phyloP scores from a whole-genome alignment of 192 early-diverging fungal genomes.

The Podila epigama region DNA sequence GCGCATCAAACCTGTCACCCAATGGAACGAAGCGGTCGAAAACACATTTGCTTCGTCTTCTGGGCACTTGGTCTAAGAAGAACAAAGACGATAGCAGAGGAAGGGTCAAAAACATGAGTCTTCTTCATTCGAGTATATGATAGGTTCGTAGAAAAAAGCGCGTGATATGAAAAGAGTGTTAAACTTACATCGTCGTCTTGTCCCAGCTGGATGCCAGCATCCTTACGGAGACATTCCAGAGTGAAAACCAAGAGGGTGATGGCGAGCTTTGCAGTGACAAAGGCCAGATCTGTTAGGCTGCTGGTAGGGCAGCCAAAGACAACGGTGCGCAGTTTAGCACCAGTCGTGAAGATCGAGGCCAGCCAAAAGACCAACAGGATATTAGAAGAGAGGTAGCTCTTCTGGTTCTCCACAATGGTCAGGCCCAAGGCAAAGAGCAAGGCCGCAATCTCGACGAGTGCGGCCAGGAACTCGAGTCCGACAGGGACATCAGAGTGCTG shows the following conservation, averaged over 20 bases:
- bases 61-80: constrained; percentile 59
- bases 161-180: neutral
- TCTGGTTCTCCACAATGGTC: constrained; percentile 57
- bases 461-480: constrained; percentile 18
- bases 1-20: constrained; percentile 90
- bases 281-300: constrained; percentile 32
- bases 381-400: constrained; percentile 51
- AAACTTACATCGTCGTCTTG: constrained; percentile 31
- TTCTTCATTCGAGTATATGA: neutral
- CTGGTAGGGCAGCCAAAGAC: constrained; percentile 40
- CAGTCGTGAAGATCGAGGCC: constrained; percentile 12
- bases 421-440: constrained; percentile 47
- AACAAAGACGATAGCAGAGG: neutral
- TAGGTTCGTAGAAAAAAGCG: neutral
- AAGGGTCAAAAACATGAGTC: neutral
- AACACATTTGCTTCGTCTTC: constrained; percentile 88
- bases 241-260: constrained; percentile 11
- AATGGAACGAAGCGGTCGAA: constrained; percentile 82
- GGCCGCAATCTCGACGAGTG: constrained; percentile 6
- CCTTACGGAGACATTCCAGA: constrained; percentile 33
- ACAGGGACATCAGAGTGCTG: neutral
- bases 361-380: constrained; percentile 68
- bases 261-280: constrained; percentile 16
- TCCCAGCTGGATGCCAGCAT: constrained; percentile 32
- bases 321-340: constrained; percentile 52